Conservation (phyloP, 208 protist genomes). For the Crithidia bombi region DNA sequence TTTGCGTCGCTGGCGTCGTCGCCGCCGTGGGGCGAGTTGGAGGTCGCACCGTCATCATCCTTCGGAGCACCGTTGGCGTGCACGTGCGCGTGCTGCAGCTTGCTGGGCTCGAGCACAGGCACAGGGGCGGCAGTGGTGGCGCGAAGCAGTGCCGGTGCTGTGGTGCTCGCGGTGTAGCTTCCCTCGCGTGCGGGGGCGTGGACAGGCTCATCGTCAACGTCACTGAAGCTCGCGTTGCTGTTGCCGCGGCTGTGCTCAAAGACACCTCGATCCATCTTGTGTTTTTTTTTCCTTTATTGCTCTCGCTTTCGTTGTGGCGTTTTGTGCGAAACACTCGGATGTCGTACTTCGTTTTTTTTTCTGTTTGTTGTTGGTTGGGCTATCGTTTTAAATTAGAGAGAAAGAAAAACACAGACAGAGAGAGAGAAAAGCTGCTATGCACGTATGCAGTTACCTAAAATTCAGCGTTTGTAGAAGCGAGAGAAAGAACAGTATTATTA, state of each 20-base stretch:
- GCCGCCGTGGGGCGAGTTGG: neutral
- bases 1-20: neutral
- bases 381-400: neutral
- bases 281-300: neutral
- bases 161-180: too few relatives aligned
- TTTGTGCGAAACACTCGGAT: too few relatives aligned
- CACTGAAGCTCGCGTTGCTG: conserved; percentile 3
- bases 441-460: neutral
- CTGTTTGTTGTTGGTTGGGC: neutral
- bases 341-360: neutral
- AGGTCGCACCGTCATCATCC: neutral
- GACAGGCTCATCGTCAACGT: conserved; percentile 1
- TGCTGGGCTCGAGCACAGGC: neutral
- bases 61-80: neutral
- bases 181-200: neutral
- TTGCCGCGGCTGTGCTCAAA: conserved; percentile 2
- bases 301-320: neutral
- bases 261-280: neutral
- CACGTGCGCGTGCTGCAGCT: neutral
- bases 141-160: neutral
- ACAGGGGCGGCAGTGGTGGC: too few relatives aligned
- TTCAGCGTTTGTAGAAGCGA: neutral
- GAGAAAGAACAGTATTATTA: neutral
- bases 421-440: too few relatives aligned
- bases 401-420: too few relatives aligned